Evolutionary conservation across 768 basidiomycete genomes (phyloP), one percentile per base, ranked within the genome.

Genomic region (Tephrocybe rancida): DNA sequence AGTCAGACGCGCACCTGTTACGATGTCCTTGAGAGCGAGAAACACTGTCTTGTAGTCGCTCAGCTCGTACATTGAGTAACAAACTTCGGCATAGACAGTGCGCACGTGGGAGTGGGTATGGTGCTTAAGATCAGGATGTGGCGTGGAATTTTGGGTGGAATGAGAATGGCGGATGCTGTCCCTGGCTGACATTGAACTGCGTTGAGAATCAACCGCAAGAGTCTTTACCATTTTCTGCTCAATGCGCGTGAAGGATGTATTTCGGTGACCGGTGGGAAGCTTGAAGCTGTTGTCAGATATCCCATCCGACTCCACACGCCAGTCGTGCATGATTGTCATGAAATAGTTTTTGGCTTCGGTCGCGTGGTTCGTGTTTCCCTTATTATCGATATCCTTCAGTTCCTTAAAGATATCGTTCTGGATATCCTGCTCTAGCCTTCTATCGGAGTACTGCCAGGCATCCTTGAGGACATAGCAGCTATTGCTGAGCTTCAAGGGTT

Each of bases 401-500:
- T 6, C 10, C 1, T 10, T 5, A 16, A 49, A 49, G 3, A 49
- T 49, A 0, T 49, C 48, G 2, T 0, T 1, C 0, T 9, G 3
- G 27, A 49, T 49, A 3, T 38, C 26, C 13, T 3, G 2, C 14
- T 49, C 16, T 2, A 18, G 11, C 18, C 21, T 29, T 11, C 26
- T 11, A 9, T 41, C 38, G 5, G 10, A 29, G 22, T 26, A 30
- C 6, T 39, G 5, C 48, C 48, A 49, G 5, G 19, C 25, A 10
- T 41, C 48, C 9, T 49, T 49, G 18, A 49, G n/a, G 2, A 49
- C 48, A 5, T 22, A n/a, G n/a, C n/a, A n/a, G n/a, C n/a, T n/a
- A n/a, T n/a, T n/a, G n/a, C n/a, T n/a, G n/a, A n/a, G n/a, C n/a
- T n/a, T n/a, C n/a, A n/a, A n/a, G n/a, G n/a, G n/a, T n/a, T n/a